Evolutionary conservation across 352 stramenopile species (phyloP), one percentile per base, ranked within the genome.

Genomic region (Globisporangium mamillatum): DNA sequence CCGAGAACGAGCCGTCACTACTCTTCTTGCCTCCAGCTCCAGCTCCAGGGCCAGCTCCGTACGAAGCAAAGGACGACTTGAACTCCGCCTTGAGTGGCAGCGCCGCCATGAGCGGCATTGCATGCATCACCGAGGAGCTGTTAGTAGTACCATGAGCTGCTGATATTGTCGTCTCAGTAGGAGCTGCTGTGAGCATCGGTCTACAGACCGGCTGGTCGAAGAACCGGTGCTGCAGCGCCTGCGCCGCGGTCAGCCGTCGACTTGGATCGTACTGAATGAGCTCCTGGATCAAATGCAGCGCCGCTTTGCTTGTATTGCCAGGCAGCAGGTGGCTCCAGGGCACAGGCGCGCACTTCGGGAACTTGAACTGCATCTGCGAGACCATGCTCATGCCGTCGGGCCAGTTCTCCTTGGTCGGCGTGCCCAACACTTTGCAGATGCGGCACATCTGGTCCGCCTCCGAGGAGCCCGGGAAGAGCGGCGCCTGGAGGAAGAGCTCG

Each of bases 381-480:
- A 94, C 90, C 58, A 95, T 90, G 41, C 72, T 75, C 48, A 97
- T 75, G 50, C 94, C 96, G 50, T 99, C 95, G 14, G 85, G 77
- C 97, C 97, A 99, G 22, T 52, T 93, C 41, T 92, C 77, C 52
- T 90, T 89, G 0, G 88, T 97, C 2, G 97, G 96, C 6, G 90
- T 85, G 7, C 95, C 95, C 24, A 98, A 72, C n/a, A 98, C 80
- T 44, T 85, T 90, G 80, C 88, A 97, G 67, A 98, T 98, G 36
- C 98, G 97, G 71, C 94, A 94, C 29, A 99, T 89, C 76, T 99
- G 93, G 79, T 99, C 97, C 22, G 95, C 89, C 73, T 99, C 97
- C 22, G 79, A 95, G 20, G 78, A 88, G 5, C 97, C 84, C n/a
- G 86, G 78, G 64, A 94, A 96, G 9, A 93, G 67, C 25, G 84